Conservation (phyloP, 768 basidiomycete species). For the Cystofilobasidium capitatum region DNA sequence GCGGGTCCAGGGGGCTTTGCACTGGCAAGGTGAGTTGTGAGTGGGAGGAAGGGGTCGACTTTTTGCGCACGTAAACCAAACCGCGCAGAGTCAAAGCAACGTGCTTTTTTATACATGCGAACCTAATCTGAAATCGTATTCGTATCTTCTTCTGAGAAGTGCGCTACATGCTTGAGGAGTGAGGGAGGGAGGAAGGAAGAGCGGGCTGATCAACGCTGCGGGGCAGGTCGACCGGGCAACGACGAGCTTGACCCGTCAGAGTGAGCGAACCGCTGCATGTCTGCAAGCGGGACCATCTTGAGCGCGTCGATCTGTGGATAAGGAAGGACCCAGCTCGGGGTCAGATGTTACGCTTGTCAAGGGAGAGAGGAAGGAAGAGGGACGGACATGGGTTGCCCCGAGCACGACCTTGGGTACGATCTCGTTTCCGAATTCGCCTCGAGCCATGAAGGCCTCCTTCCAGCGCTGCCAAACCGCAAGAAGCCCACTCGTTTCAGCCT, state of each 20-base stretch:
- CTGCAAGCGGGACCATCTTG: conserved; percentile 13
- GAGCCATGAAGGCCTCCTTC: conserved; percentile 23
- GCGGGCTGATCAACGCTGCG: background rate
- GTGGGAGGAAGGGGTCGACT: background rate
- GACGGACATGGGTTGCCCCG: conserved; percentile 13
- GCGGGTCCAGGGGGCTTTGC: background rate
- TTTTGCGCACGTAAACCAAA: background rate
- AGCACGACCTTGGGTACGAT: conserved; percentile 23
- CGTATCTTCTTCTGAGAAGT: too few species aligned
- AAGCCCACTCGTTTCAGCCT: background rate
- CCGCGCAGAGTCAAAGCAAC: background rate
- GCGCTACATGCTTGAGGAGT: background rate
- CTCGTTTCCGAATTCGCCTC: conserved; percentile 8
- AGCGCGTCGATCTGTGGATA: conserved; percentile 14
- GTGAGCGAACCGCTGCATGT: conserved; percentile 1
- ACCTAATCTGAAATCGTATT: too few species aligned
- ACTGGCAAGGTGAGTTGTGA: background rate
- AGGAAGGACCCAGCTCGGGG: background rate
- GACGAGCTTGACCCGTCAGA: background rate
- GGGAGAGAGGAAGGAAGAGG: background rate
- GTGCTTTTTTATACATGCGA: background rate
- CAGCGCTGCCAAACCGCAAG: background rate
- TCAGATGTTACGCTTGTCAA: too few species aligned
- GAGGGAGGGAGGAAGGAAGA: background rate
- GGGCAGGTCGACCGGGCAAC: background rate